Conservation (phyloP, 768 basidiomycete genomes). For the Auricularia auricula-judae region DNA sequence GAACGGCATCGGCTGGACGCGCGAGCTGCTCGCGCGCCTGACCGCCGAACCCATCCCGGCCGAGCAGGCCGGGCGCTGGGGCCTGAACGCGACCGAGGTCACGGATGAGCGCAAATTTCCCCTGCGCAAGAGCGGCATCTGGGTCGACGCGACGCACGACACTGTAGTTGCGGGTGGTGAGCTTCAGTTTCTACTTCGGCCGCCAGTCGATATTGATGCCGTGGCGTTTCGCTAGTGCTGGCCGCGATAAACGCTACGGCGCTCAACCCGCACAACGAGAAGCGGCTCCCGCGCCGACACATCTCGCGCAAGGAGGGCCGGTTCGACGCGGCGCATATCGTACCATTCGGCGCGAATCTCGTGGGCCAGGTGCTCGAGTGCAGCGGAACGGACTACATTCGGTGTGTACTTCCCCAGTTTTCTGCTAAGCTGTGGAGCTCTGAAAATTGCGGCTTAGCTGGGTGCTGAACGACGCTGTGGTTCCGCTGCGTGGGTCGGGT, state of each 20-base stretch:
- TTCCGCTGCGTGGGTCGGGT: slow-evolving; percentile 36
- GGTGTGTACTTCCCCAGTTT: background rate
- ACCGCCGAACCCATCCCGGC: background rate
- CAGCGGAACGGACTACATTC: slow-evolving; percentile 18
- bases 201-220: background rate
- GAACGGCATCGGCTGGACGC: slow-evolving; percentile 7
- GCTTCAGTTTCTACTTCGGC: background rate
- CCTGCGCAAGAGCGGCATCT: background rate
- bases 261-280: background rate
- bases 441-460: slow-evolving; percentile 37
- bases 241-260: background rate
- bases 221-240: background rate
- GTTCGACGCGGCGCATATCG: slow-evolving; percentile 33
- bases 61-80: background rate
- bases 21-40: slow-evolving; percentile 18
- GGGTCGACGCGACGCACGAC: slow-evolving; percentile 1
- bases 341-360: slow-evolving; percentile 82
- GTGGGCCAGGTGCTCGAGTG: slow-evolving; percentile 51
- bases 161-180: background rate
- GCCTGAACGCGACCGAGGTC: background rate
- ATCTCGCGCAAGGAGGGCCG: background rate
- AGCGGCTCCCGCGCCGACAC: background rate
- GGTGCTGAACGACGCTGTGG: slow-evolving; percentile 81
- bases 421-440: background rate
- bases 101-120: slow-evolving; percentile 10